These are phyloP conservation scores for Sphaerulina musiva DNA, from an alignment of 2,329 filamentous ascomycete genomes.

Conservation along the genomic window DNA sequence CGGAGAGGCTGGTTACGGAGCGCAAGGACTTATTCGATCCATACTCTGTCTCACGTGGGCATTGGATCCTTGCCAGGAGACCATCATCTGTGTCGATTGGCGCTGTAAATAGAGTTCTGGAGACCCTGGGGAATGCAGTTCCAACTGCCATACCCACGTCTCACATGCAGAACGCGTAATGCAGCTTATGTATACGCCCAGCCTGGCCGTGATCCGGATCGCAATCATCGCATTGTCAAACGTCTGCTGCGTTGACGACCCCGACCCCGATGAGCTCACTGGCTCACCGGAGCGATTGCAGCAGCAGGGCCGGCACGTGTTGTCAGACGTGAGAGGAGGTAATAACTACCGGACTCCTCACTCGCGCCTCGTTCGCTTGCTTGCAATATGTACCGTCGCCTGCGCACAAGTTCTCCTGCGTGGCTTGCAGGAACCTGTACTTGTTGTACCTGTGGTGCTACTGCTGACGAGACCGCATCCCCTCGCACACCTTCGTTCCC, in stretches of 20 bases:
- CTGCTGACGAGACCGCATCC: neutral
- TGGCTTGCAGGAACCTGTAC: constrained; percentile 1
- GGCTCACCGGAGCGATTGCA: neutral
- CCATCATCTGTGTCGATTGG: neutral
- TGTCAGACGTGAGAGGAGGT: neutral
- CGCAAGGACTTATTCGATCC: neutral
- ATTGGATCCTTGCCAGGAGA: constrained; percentile 3
- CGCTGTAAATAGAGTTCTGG: neutral
- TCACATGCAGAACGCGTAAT: neutral
- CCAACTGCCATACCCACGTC: neutral
- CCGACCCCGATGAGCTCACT: neutral
- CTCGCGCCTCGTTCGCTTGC: neutral
- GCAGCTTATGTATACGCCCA: neutral
- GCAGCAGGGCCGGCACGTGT: neutral
- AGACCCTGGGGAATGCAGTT: neutral
- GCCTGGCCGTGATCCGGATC: neutral
- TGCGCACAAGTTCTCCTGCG: neutral
- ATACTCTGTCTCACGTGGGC: neutral
- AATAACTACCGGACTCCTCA: neutral
- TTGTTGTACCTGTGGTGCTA: neutral
- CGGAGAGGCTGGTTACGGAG: neutral
- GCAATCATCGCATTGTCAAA: no score
- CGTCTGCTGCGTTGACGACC: neutral
- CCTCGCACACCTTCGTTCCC: neutral
- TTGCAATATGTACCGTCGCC: neutral